Conservation (phyloP, 1,284 basidiomycete species). For the Wolfiporia cocos region DNA sequence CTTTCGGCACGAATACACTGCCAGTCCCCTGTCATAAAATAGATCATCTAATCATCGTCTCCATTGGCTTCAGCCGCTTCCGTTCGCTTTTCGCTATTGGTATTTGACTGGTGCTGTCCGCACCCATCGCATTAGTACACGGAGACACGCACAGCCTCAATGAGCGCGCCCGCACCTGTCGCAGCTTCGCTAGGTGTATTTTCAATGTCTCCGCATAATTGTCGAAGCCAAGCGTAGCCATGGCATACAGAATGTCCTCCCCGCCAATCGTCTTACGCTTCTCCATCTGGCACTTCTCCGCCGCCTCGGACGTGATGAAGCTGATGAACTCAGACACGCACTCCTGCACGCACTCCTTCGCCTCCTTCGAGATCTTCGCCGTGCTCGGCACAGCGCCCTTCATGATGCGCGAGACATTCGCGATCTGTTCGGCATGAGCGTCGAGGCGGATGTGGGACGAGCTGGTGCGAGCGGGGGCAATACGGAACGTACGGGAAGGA, state of each 20-base stretch:
- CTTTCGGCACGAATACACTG: conserved; percentile 45
- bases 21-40: conserved; percentile 52
- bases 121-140: background rate
- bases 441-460: background rate
- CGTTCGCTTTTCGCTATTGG: background rate
- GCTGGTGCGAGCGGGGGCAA: background rate
- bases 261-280: conserved; percentile 89
- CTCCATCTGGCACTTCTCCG: conserved; percentile 83
- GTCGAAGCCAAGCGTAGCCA: conserved; percentile 88
- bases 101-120: background rate
- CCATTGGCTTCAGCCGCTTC: background rate
- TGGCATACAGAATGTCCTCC: conserved; percentile 86
- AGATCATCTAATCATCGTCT: conserved; percentile 34
- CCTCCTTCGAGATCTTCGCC: conserved; percentile 96
- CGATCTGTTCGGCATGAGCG: too few species aligned
- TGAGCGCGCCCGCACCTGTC: conserved; percentile 54
- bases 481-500: conserved; percentile 63
- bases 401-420: conserved; percentile 95
- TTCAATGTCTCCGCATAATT: conserved; percentile 90
- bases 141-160: background rate
- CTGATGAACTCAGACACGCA: conserved; percentile 95
- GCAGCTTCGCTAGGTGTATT: conserved; percentile 84
- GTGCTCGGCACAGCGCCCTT: conserved; percentile 82
- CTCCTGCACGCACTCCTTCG: conserved; percentile 95
- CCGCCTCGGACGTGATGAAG: conserved; percentile 90